A percentile compares a stretch with the other conserved stretches of the same genome.
phyloP scores from a whole-genome alignment of 2,329 filamentous ascomycete species.

The Aspergillus versicolor region DNA sequence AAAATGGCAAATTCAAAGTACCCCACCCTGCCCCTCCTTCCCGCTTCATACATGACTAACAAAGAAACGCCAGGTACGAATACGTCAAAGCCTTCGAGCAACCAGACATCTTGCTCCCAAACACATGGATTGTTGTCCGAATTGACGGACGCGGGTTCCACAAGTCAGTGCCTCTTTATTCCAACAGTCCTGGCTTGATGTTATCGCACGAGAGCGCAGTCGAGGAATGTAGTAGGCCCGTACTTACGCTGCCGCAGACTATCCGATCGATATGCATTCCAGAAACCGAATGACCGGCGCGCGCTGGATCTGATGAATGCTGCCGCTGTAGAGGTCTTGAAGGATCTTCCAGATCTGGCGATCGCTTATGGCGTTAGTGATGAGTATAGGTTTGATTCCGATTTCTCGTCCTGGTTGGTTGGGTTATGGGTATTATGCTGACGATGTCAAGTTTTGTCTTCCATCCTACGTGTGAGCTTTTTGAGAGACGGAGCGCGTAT shows the following conservation, averaged over 20 bases:
- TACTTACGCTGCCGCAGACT: slow-evolving; percentile 54
- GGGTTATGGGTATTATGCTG: not conserved
- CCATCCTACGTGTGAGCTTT: slow-evolving; percentile 76
- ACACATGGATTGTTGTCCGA: slow-evolving; percentile 93
- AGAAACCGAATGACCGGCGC: slow-evolving; percentile 87
- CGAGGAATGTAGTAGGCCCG: no score
- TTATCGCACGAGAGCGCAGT: not conserved
- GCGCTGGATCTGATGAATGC: slow-evolving; percentile 93
- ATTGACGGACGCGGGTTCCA: slow-evolving; percentile 94
- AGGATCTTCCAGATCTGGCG: slow-evolving; percentile 78
- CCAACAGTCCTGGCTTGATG: slow-evolving; percentile 1
- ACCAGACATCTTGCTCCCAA: slow-evolving; percentile 73
- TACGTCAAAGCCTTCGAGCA: slow-evolving; percentile 92
- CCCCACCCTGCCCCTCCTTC: not conserved
- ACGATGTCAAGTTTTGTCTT: slow-evolving; percentile 73
- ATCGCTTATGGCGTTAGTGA: slow-evolving; percentile 93
- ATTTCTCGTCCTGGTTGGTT: not conserved
- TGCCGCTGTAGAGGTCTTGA: slow-evolving; percentile 80
- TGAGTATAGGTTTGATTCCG: slow-evolving; percentile 64
- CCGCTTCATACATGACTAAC: not conserved
- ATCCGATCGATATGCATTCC: slow-evolving; percentile 77
- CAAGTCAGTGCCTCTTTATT: slow-evolving; percentile 59
- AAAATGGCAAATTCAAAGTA: slow-evolving; percentile 21
- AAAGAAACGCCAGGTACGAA: slow-evolving; percentile 65
- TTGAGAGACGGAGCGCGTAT: slow-evolving; percentile 79